These are phyloP conservation scores for Cytospora chrysosperma DNA, from an alignment of 2,329 filamentous ascomycete species.

Conservation along the genomic window DNA sequence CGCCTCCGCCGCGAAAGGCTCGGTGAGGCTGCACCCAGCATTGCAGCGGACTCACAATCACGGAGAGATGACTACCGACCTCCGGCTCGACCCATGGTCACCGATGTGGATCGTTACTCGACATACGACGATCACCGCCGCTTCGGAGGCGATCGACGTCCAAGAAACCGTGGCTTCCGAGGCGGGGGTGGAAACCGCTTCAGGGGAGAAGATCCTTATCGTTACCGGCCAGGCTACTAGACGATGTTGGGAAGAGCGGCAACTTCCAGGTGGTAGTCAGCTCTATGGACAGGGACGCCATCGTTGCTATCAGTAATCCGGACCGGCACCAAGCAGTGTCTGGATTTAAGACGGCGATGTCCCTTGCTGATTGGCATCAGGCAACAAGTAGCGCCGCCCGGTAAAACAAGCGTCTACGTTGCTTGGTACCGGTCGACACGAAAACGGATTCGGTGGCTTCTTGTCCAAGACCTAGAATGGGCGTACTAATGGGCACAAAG, in stretches of 20 bases:
- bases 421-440: background rate
- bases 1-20: slow-evolving; percentile 22
- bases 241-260: background rate
- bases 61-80: slow-evolving; percentile 16
- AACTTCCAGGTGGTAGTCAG: background rate
- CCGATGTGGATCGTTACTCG: slow-evolving; percentile 20
- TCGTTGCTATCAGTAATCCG: background rate
- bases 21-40: slow-evolving; percentile 10
- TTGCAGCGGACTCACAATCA: slow-evolving; percentile 11
- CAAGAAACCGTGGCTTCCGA: slow-evolving; percentile 22
- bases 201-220: slow-evolving; percentile 23
- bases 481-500: background rate
- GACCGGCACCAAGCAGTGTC: background rate
- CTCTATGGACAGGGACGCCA: background rate
- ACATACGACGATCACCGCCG: slow-evolving; percentile 14
- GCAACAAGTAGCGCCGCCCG: background rate
- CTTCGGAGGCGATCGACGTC: slow-evolving; percentile 18
- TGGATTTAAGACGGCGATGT: background rate
- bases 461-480: background rate
- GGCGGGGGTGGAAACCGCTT: slow-evolving; percentile 20
- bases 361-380: background rate
- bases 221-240: slow-evolving; percentile 23
- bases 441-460: background rate
- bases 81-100: slow-evolving; percentile 15
- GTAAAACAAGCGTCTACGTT: background rate